Evolutionary conservation across 805 yeast genomes (phyloP).

Genomic region (Lipomyces sp.): DNA sequence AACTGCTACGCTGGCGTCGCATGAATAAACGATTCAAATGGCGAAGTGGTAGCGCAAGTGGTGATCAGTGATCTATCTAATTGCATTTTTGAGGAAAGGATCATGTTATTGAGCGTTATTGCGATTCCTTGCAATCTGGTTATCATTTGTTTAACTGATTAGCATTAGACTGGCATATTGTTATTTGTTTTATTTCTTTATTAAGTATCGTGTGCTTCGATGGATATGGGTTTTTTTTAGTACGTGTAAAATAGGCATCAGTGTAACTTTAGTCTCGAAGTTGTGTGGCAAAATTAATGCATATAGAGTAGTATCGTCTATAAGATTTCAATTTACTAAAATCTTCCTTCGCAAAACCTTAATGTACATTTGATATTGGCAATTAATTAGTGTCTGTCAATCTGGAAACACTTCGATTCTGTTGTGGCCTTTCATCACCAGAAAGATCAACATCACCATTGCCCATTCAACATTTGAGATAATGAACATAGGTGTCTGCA

Average conservation of each 20-base stretch:
- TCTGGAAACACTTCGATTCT: no score
- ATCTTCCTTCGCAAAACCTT: neutral
- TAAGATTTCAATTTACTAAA: neutral
- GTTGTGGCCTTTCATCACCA: no score
- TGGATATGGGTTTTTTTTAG: neutral
- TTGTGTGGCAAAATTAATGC: neutral
- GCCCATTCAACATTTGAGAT: no score
- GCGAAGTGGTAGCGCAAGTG: conserved; percentile 16
- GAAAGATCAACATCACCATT: no score
- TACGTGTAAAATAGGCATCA: conserved; percentile 1
- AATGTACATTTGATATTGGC: no score
- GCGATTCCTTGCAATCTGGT: no score
- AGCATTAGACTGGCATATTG: conserved; percentile 5
- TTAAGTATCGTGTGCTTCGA: neutral
- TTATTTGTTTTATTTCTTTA: neutral
- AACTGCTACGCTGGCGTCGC: conserved; percentile 16
- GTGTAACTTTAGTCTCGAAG: neutral
- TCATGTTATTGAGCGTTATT: no score
- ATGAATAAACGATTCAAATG: conserved; percentile 31
- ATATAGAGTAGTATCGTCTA: neutral
- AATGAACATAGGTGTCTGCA: no score
- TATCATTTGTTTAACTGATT: conserved; percentile 2
- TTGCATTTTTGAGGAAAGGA: neutral
- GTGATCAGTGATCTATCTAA: conserved; percentile 1
- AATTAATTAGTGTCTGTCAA: neutral